These are phyloP conservation scores for Picea sitchensis DNA, from an alignment of 75 land plant species.

Conservation along the genomic window DNA sequence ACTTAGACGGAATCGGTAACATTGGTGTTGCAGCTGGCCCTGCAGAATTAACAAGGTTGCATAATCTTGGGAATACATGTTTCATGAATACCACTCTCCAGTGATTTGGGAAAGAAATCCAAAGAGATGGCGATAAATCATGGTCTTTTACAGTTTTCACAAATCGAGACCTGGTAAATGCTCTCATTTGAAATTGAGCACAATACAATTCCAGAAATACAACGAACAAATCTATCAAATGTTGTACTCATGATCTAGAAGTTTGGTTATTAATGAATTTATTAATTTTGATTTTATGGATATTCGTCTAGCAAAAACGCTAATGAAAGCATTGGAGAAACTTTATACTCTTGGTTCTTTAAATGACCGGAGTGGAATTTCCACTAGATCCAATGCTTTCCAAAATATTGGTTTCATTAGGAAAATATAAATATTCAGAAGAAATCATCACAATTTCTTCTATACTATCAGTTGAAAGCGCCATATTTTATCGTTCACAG, in stretches of 20 bases:
- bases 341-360: slow-evolving; percentile 87
- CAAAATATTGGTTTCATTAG: slow-evolving; percentile 96
- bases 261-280: slow-evolving; percentile 86
- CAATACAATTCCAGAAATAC: slow-evolving; percentile 92
- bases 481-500: slow-evolving; percentile 94
- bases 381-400: slow-evolving; percentile 99
- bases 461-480: slow-evolving; percentile 86
- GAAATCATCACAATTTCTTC: slow-evolving; percentile 84
- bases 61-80: slow-evolving; percentile 92
- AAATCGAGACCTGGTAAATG: slow-evolving; percentile 97
- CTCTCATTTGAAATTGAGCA: slow-evolving; percentile 82
- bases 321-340: slow-evolving; percentile 84
- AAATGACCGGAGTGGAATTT: slow-evolving; percentile 90
- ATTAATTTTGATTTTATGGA: slow-evolving; percentile 95
- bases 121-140: too few species aligned
- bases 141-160: too few species aligned
- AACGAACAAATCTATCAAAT: slow-evolving; percentile 89
- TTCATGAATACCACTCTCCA: slow-evolving; percentile 92
- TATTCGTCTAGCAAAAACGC: slow-evolving; percentile 86
- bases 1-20: slow-evolving; percentile 18
- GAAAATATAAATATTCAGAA: slow-evolving; percentile 87
- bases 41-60: slow-evolving; percentile 67
- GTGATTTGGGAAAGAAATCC: slow-evolving; percentile 17
- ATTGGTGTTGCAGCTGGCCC: slow-evolving; percentile 14
- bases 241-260: slow-evolving; percentile 89